Percentiles rank a stretch among this genome's conserved stretches.
phyloP scores from a whole-genome alignment of 73 alveolate species.

The Diophrys sp. region DNA sequence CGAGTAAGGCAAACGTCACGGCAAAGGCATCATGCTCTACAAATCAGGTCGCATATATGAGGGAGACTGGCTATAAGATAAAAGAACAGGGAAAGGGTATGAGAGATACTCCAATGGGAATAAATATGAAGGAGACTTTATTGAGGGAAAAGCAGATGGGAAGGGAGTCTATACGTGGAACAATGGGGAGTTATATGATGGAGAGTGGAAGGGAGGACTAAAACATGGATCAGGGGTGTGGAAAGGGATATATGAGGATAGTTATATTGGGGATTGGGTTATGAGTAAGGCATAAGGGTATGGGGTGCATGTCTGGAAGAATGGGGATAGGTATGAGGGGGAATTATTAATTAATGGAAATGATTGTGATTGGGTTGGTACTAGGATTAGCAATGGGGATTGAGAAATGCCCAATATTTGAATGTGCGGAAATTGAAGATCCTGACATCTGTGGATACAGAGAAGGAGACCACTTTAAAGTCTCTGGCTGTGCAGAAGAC shows the following conservation, averaged over 20 bases:
- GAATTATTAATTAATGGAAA: constrained; percentile 17
- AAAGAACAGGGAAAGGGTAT: constrained; percentile 16
- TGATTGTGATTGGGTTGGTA: constrained; percentile 21
- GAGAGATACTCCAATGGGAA: constrained; percentile 28
- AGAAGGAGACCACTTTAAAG: constrained; percentile 34
- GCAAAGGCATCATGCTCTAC: constrained; percentile 42
- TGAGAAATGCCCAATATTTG: constrained; percentile 14
- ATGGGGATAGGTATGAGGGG: too few species aligned
- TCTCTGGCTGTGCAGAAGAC: constrained; percentile 13
- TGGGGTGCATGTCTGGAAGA: too few species aligned
- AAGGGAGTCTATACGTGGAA: constrained; percentile 11
- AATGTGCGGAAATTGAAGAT: background rate
- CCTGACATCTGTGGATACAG: background rate
- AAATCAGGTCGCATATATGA: constrained; percentile 52
- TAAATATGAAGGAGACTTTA: constrained; percentile 1
- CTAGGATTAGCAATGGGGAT: constrained; percentile 40
- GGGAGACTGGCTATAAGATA: constrained; percentile 60
- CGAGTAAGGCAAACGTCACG: constrained; percentile 8
- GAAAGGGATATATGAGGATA: constrained; percentile 28
- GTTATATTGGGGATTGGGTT: constrained; percentile 43
- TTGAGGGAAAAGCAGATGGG: constrained; percentile 18
- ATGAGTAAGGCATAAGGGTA: constrained; percentile 38
- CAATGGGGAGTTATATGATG: constrained; percentile 51
- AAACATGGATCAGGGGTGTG: constrained; percentile 51
- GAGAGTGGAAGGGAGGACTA: constrained; percentile 43